phyloP scores from a whole-genome alignment of 495 filamentous ascomycete genomes.

The Trichoderma orchidacearum region DNA sequence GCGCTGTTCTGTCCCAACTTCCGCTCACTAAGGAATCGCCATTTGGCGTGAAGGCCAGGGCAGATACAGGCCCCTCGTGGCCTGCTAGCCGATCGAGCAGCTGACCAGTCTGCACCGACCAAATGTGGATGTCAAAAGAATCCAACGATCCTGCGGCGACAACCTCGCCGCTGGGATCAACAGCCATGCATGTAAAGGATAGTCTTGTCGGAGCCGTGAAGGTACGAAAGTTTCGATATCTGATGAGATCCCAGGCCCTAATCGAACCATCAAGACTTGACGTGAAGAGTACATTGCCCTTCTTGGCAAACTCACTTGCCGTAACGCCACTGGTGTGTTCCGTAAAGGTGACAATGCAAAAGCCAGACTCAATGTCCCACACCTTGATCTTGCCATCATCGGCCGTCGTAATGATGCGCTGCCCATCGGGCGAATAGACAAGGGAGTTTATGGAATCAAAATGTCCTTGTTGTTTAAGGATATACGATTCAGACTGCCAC shows the following conservation, averaged over 20 bases:
- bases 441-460: slow-evolving; percentile 93
- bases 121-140: slow-evolving; percentile 93
- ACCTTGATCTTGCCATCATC: slow-evolving; percentile 98
- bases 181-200: slow-evolving; percentile 83
- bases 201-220: slow-evolving; percentile 87
- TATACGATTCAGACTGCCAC: slow-evolving; percentile 99
- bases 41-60: slow-evolving; percentile 75
- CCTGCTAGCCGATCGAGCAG: slow-evolving; percentile 81
- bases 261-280: slow-evolving; percentile 87
- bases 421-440: slow-evolving; percentile 85
- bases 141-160: slow-evolving; percentile 90
- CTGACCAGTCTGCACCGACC: slow-evolving; percentile 97
- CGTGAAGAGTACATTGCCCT: slow-evolving; percentile 89
- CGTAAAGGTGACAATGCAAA: slow-evolving; percentile 95
- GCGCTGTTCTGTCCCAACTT: slow-evolving; percentile 89
- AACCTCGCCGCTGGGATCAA: slow-evolving; percentile 93
- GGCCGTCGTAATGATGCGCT: slow-evolving; percentile 79
- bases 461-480: slow-evolving; percentile 94
- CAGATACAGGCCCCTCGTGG: slow-evolving; percentile 85
- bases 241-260: slow-evolving; percentile 89
- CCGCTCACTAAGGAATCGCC: slow-evolving; percentile 74
- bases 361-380: slow-evolving; percentile 92
- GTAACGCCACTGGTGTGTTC: slow-evolving; percentile 93
- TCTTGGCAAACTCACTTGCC: slow-evolving; percentile 87
- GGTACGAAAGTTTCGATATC: slow-evolving; percentile 92